Conservation (phyloP, 768 basidiomycete species). For the Coprinopsis sp. region DNA sequence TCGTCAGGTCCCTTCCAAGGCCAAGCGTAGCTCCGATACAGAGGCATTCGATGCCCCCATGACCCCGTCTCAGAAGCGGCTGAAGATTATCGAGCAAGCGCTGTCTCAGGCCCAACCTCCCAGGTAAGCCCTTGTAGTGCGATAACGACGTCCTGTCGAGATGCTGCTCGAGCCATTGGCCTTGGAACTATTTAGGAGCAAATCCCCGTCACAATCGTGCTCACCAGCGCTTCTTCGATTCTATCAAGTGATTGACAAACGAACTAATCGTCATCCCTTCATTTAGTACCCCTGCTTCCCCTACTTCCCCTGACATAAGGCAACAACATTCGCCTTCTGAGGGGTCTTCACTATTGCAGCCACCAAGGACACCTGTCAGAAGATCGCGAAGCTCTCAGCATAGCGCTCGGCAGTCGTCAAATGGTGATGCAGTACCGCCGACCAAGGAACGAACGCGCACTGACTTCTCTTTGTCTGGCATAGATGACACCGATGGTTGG, state of each 20-base stretch:
- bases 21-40: not conserved
- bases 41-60: not conserved
- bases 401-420: not conserved
- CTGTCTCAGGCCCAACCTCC: slow-evolving; percentile 2
- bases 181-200: not conserved
- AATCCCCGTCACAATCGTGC: not conserved
- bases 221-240: not conserved
- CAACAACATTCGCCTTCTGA: not conserved
- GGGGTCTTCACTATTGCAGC: not conserved
- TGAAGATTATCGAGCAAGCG: slow-evolving; percentile 16
- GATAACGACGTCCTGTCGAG: not conserved
- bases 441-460: not conserved
- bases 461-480: not conserved
- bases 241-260: not conserved
- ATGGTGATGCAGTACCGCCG: not conserved
- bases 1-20: not conserved
- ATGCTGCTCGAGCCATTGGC: no score
- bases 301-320: slow-evolving; percentile 3
- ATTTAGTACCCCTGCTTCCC: not conserved
- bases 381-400: not conserved
- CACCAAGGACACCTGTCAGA: slow-evolving; percentile 1
- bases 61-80: slow-evolving; percentile 18
- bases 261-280: not conserved
- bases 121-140: not conserved
- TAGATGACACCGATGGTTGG: not conserved